Evolutionary conservation across 805 yeast species (phyloP), one percentile per base, ranked within the genome.

Genomic region (Candida methanosorbosa): DNA sequence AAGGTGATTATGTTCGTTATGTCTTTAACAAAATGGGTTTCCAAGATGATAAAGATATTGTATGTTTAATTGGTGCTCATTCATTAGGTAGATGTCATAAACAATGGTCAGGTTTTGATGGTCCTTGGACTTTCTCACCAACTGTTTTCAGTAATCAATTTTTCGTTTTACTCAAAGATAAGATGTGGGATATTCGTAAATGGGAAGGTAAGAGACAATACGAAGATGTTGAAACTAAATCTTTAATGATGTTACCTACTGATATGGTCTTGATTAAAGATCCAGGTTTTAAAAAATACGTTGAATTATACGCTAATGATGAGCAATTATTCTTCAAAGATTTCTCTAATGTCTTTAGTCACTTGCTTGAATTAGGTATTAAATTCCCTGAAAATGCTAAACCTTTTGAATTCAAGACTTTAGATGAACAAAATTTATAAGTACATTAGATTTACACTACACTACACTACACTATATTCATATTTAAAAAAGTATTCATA

Each of bases 71-170:
- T 28, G 75, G 75, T 26, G 71, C 71, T 12, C 75, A 70, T 47
- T 59, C 65, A 11, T 40, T 70, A 27, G 75, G 75, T 19, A 50
- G 74, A 45, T 65, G 74, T 40, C 75, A 69, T 44, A 49, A 50
- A 38, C 54, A 68, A 43, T 72, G 77, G 40, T 73, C 86, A 17
- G 94, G 94, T 2, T 86, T 68, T 63, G 92, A 82, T 44, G 94
- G 95, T 12, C 87, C 90, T 41, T 85, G 95, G 95, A 88, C 90
- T 26, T 81, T 80, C 36, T 73, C 81, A 27, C 85, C 92, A 36
- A 82, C 81, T 21, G 57, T 65, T 43, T 81, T 86, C 54, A 67
- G 78, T 34, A 86, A 85, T 61, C 84, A 83, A 28, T 85, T 82
- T 56, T 85, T 60, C 61, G 72, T 63, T 56, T 65, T 70, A 37